Evolutionary conservation across 352 stramenopile species (phyloP), one percentile per base, ranked within the genome.

Genomic region (Phytophthora fragariae): DNA sequence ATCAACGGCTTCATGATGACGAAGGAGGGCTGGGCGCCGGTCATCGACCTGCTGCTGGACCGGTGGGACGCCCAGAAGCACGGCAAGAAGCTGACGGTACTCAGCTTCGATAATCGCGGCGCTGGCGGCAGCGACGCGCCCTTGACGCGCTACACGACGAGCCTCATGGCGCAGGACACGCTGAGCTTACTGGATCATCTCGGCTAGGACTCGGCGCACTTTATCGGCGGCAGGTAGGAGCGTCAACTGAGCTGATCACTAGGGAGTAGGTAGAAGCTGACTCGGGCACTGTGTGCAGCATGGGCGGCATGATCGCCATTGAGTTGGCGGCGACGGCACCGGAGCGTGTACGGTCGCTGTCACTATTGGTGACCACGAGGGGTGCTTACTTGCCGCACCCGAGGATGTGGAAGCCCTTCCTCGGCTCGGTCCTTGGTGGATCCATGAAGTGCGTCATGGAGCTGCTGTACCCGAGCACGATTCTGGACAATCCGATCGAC

Each of bases 101-200:
- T 87, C 17, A 83, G 77, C 7, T 74, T 87, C 19, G 82, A 89
- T 69, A 89, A 89, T 47, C 82, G 80, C 52, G 82, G 82, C 10
- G 72, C 68, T 6, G 82, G 82, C n/a, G 77, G 78, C 21, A 84
- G 67, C 9, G 77, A 83, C 41, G 68, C 64, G 27, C 82, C 82
- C 5, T 67, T 62, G 3, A 61, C 69, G 2, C 66, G 77, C n/a
- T 89, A 89, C 50, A 85, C 72, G 29, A 89, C 78, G 6, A 85
- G 73, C 58, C 57, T 71, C 11, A 89, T 89, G 82, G 82, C 82
- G 1, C 73, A 84, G 31, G 82, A 89, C 47, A 78, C 73, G 57
- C 66, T 87, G 5, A 44, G 39, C 6, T 68, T 89, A 5, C 63
- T 87, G 65, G 67, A 83, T 37, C 62, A 87, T 62, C 65, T 89